Base-by-base conservation (phyloP, 495 filamentous ascomycete species). In the Rusavskia elegans region DNA sequence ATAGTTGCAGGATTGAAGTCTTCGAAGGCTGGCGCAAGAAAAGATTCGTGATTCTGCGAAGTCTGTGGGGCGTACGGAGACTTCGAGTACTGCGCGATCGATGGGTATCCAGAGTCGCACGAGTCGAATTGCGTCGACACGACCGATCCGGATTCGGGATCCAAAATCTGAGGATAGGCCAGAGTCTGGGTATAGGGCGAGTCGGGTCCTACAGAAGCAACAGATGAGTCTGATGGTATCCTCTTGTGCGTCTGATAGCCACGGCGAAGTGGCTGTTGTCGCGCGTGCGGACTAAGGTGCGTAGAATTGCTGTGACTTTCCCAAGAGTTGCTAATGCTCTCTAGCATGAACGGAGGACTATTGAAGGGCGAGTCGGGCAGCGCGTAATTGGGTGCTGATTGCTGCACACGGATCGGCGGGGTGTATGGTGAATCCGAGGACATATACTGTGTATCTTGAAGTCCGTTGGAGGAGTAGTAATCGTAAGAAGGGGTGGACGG, bases 1-100 rank as follows among this genome's bases (percentile, higher is more conserved):
- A 59, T 63, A 1, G 63, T 55, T 1, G 62, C 64, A 2, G 66
- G 62, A 37, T 71, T 72, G 62, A 69, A 72, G 55, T 67, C 68
- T 51, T 75, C 71, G 55, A 73, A 76, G 19, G 68, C 63, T 38
- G 66, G 62, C 0, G 68, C 64, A 21, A 75, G 50, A 52, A 71
- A 69, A 17, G 67, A 68, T 50, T 69, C 66, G 56, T 71, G 70
- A 20, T 44, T 44, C 37, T 45, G 35, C 19, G 44, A 52, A 25
- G 21, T 48, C 4, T 73, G 74, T 42, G 69, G 66, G 37, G 67
- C 67, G n/a, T 69, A 70, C 50, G 71, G 61, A 40, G 75, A 64
- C 61, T 78, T 77, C 10, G 66, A 57, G 29, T 55, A 55, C 29
- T 60, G 59, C 29, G 53, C 56, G 55, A 63, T 60, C 49, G 30